These are phyloP conservation scores for Senna siamea DNA, from an alignment of 306 rosid genomes.

Conservation along the genomic window DNA sequence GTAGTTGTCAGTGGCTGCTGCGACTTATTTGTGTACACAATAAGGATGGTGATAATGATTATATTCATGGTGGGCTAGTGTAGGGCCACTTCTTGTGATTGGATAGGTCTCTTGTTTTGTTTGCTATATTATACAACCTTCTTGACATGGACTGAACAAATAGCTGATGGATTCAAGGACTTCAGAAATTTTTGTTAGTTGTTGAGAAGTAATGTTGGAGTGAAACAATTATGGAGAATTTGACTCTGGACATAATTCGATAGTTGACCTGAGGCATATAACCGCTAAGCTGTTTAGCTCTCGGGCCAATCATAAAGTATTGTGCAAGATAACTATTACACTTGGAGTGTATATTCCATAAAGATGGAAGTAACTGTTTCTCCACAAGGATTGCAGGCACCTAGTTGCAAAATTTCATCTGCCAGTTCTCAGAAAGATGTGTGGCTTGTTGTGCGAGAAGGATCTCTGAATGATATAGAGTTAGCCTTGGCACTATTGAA, in stretches of 20 bases:
- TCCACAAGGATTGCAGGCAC: constrained; percentile 53
- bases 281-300: neutral
- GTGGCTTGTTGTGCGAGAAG: constrained; percentile 75
- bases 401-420: constrained; percentile 51
- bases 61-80: constrained; percentile 39
- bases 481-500: constrained; percentile 62
- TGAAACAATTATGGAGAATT: constrained; percentile 20
- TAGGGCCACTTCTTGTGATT: constrained; percentile 17
- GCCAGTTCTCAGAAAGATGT: constrained; percentile 59
- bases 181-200: constrained; percentile 17
- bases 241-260: constrained; percentile 30
- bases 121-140: constrained; percentile 14
- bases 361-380: constrained; percentile 52
- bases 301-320: neutral
- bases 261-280: neutral
- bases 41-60: constrained; percentile 35
- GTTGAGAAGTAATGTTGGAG: constrained; percentile 28
- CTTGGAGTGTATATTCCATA: neutral
- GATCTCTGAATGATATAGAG: constrained; percentile 81
- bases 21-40: constrained; percentile 33
- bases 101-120: constrained; percentile 15
- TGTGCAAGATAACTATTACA: neutral
- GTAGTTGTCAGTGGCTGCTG: constrained; percentile 44
- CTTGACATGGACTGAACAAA: constrained; percentile 43
- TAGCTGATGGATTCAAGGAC: constrained; percentile 33